Conservation (phyloP, 2,329 filamentous ascomycete species). For the Cladobotryum mycophilum region DNA sequence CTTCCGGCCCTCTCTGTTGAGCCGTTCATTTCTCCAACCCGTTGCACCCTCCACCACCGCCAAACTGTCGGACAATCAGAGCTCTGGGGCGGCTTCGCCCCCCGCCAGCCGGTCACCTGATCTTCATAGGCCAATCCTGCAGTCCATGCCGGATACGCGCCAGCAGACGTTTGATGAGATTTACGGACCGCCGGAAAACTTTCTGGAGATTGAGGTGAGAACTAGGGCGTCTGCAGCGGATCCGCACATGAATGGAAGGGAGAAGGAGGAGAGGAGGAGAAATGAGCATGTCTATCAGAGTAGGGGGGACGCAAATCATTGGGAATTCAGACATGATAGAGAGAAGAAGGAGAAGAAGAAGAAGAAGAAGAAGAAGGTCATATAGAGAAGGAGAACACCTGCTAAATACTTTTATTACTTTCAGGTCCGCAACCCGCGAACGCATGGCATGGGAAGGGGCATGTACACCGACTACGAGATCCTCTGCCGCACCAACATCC, state of each 20-base stretch:
- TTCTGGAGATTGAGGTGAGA: slow-evolving; percentile 88
- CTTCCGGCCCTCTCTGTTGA: not conserved
- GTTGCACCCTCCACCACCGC: slow-evolving; percentile 18
- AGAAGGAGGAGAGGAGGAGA: not conserved
- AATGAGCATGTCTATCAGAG: not conserved
- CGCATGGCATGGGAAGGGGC: slow-evolving; percentile 85
- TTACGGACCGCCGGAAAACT: slow-evolving; percentile 97
- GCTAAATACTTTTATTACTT: not conserved
- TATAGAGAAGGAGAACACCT: not conserved
- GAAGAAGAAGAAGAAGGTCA: not conserved
- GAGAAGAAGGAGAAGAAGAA: not conserved
- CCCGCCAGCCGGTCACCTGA: slow-evolving; percentile 29
- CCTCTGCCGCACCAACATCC: slow-evolving; percentile 95
- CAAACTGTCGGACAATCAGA: slow-evolving; percentile 39
- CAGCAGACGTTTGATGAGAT: slow-evolving; percentile 98
- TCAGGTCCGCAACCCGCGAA: slow-evolving; percentile 87
- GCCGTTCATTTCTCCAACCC: not conserved
- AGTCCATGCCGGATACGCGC: slow-evolving; percentile 65
- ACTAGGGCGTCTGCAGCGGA: not conserved
- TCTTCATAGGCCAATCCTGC: slow-evolving; percentile 49
- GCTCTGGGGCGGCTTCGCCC: slow-evolving; percentile 26
- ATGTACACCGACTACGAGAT: slow-evolving; percentile 99
- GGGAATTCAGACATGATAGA: not conserved
- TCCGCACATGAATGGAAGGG: too few species aligned
- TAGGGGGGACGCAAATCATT: too few species aligned